phyloP scores from a whole-genome alignment of 2,329 filamentous ascomycete species.

The Fusarium brevicatenulatum region DNA sequence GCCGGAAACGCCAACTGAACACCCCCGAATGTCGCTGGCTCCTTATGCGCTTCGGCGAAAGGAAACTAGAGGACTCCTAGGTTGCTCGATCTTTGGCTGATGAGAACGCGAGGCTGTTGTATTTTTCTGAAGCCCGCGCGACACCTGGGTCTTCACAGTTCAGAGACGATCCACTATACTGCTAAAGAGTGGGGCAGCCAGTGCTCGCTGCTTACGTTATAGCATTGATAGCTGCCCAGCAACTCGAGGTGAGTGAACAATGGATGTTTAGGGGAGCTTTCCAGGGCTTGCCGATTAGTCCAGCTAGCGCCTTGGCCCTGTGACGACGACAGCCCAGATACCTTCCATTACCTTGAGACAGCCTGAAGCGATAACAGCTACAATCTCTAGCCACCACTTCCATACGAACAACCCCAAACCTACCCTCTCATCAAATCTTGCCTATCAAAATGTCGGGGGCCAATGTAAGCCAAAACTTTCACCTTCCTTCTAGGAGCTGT shows the following conservation, averaged over 20 bases:
- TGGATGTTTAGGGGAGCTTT: not conserved
- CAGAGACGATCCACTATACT: conserved; percentile 1
- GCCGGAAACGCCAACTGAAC: not conserved
- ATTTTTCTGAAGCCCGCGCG: conserved; percentile 37
- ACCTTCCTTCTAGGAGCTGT: not conserved
- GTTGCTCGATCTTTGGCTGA: conserved; percentile 5
- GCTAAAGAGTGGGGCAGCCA: not conserved
- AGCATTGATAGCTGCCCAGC: conserved; percentile 22
- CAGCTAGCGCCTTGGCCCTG: conserved; percentile 7
- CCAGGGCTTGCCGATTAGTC: not conserved
- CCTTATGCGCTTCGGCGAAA: not conserved
- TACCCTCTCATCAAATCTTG: conserved; percentile 2
- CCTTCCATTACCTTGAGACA: conserved; percentile 11
- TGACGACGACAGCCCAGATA: conserved; percentile 25
- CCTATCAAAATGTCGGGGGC: conserved; percentile 49
- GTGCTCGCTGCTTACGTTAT: conserved; percentile 23
- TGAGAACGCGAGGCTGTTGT: conserved; percentile 31
- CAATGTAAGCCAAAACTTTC: conserved; percentile 36
- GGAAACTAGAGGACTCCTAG: not conserved
- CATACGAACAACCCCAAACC: not conserved
- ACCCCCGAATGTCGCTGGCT: not conserved
- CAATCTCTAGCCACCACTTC: conserved; percentile 7
- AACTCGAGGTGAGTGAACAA: conserved; percentile 7
- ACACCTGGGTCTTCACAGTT: not conserved
- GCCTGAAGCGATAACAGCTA: conserved; percentile 16